Evolutionary conservation across 495 filamentous ascomycete species (phyloP), one percentile per base, ranked within the genome.

Genomic region (Jackrogersella multiformis): DNA sequence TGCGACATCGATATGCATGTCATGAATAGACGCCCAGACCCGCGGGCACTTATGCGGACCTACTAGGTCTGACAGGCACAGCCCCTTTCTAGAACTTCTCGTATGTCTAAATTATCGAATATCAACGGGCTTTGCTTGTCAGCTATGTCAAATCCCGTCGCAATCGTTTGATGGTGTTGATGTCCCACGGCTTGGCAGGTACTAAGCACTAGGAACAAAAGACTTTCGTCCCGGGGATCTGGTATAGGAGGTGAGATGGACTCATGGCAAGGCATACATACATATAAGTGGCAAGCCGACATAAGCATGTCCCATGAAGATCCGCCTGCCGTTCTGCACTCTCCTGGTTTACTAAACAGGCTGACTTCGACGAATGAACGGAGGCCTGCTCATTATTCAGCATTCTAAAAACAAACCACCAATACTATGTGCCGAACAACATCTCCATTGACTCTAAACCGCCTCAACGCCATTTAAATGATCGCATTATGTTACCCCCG

Each of bases 371-470:
- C 67, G 67, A 70, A 70, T 65, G 18, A 55, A 15, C 32, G 12
- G 38, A 18, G 13, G 2, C 52, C 35, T 54, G 0, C 52, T n/a
- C 51, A 45, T 66, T 70, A 66, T 24, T 70, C 67, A 70, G 61
- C 61, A 46, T 58, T 65, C 61, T 70, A 70, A 70, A 70, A 70
- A 66, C 56, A 70, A 70, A 69, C 46, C 67, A 70, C 57, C 57
- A 59, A 48, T 53, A 36, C 39, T 58, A 49, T 21, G 44, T 53
- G 52, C 38, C 28, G 39, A 57, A 55, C 39, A 48, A 54, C 45
- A 54, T 66, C 44, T 58, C 38, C 57, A n/a, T 36, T 26, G 24
- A 56, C 38, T 53, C 15, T 32, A n/a, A 35, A 54, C 36, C 44
- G 38, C 38, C n/a, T 66, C 56, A 15, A 34, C 51, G 21, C 56